Base-by-base conservation (phyloP, 2,329 filamentous ascomycete genomes). In the Didymella segeticola region DNA sequence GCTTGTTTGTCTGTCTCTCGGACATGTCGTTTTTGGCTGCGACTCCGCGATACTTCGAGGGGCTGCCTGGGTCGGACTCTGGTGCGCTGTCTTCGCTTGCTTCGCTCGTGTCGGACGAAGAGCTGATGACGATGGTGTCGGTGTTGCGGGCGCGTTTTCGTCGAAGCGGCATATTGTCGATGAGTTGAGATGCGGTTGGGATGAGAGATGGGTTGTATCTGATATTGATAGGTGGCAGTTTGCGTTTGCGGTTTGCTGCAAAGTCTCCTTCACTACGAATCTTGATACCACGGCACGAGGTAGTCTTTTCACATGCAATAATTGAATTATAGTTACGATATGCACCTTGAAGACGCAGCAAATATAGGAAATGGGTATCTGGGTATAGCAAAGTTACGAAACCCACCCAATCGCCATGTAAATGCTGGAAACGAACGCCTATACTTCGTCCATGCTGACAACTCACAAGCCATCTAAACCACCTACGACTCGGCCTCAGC, bases 401-500 rank as follows among this genome's bases (percentile, higher is more conserved):
- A 17, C 30, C 26, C 46, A 57, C 33, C 57, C n/a, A 19, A 25
- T 23, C 15, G 4, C 19, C 20, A 42, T 47, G 29, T 14, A 20
- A 33, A 14, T 29, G 5, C 20, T 25, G 19, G 9, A n/a, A n/a
- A 12, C 11, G 9, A 23, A 37, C 34, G 20, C 34, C 34, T n/a
- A n/a, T 5, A 8, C 20, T 14, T 14, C 2, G 4, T n/a, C 11
- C 20, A n/a, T n/a, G 20, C 34, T 37, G 12, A 37, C 3, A 7
- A 20, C 1, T 20, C 17, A 5, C 11, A 26, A 2, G 19, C 12
- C 9, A 8, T 12, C 9, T 8, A 5, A 14, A n/a, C 10, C 10
- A 14, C n/a, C 33, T 53, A 50, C 20, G 19, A 46, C 45, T 70
- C 71, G 15, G 69, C 72, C 70, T 93, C 90, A 39, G 86, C 86